phyloP scores from a whole-genome alignment of 2,329 filamentous ascomycete genomes.

The Keithomyces neogunnii region DNA sequence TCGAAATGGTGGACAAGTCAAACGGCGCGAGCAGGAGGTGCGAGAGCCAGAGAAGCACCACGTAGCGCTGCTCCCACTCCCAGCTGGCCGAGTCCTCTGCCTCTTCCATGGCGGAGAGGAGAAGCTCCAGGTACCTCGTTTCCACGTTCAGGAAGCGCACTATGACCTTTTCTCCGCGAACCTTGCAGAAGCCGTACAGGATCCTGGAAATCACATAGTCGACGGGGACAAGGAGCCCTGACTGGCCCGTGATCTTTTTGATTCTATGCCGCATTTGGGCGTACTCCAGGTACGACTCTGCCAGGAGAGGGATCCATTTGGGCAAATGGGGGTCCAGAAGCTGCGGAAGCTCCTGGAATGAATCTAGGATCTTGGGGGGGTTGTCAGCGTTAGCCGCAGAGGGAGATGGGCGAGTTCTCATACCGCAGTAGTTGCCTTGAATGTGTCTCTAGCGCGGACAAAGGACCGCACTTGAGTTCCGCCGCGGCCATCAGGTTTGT shows the following conservation, averaged over 20 bases:
- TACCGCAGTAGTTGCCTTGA: slow-evolving; percentile 39
- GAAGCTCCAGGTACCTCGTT: slow-evolving; percentile 70
- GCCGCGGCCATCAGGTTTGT: slow-evolving; percentile 39
- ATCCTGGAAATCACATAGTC: slow-evolving; percentile 68
- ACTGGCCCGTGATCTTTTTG: slow-evolving; percentile 24
- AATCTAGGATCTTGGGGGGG: slow-evolving; percentile 53
- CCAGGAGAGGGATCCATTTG: slow-evolving; percentile 63
- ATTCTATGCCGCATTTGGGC: slow-evolving; percentile 38
- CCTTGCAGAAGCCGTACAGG: slow-evolving; percentile 88
- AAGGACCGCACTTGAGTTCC: slow-evolving; percentile 34
- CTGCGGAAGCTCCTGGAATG: slow-evolving; percentile 93
- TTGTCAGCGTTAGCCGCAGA: slow-evolving; percentile 14
- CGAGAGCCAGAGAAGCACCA: slow-evolving; percentile 80
- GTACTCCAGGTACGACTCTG: slow-evolving; percentile 66
- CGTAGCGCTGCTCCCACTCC: slow-evolving; percentile 82
- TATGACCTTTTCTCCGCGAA: slow-evolving; percentile 87
- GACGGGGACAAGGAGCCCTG: slow-evolving; percentile 42
- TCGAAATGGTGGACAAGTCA: slow-evolving; percentile 79
- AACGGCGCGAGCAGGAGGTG: slow-evolving; percentile 82
- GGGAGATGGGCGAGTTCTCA: slow-evolving; percentile 7
- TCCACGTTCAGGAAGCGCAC: slow-evolving; percentile 88
- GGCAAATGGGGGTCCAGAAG: slow-evolving; percentile 79
- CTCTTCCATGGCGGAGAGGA: slow-evolving; percentile 67
- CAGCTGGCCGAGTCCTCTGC: slow-evolving; percentile 36
- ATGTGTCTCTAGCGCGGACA: slow-evolving; percentile 41